Base-by-base conservation (phyloP, 1,139 yeast species). In the Taphrina deformans region DNA sequence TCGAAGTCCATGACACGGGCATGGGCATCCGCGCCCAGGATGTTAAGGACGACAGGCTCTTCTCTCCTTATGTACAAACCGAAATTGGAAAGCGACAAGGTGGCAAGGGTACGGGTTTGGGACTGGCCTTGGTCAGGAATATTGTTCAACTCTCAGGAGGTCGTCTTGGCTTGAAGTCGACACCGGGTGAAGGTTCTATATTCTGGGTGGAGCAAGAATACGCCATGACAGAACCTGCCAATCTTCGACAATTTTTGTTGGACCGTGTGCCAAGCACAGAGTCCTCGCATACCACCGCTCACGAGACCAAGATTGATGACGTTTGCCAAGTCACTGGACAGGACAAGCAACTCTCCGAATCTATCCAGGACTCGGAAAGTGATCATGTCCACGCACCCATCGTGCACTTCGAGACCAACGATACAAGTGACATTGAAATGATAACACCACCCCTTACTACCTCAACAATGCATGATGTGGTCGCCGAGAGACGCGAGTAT, bases 71-170 rank as follows among this genome's bases (percentile, higher is more conserved):
- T 33, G 65, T 61, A 9, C 65, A 61, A 21, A 61, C 65, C 14
- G 65, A 61, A 26, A 53, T 52, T n/a, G 65, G 65, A 10, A 52
- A 53, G 21, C 51, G 65, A 4, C 65, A 61, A 35, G 65, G 65
- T 16, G 65, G 65, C 26, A 61, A 61, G 45, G 65, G 65, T 10
- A 61, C 65, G 12, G 65, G 65, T 7, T 21, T 61, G 16, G 65
- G 65, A 14, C 53, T 61, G n/a, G 65, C 65, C 10, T 53, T 61
- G 16, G 65, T 61, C 31, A 26, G 65, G 26, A 61, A 61, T 38
- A 61, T 61, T 12, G 65, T 61, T 6, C 59, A 61, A 27, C 53
- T 61, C 3, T 52, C 59, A 12, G 65, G 65, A 14, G 65, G 65
- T 5, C 59, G 65, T 10, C 46, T 61, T 4, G 65, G 65, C 2